phyloP scores from a whole-genome alignment of 2,329 filamentous ascomycete genomes.

The Aspergillus felis region DNA sequence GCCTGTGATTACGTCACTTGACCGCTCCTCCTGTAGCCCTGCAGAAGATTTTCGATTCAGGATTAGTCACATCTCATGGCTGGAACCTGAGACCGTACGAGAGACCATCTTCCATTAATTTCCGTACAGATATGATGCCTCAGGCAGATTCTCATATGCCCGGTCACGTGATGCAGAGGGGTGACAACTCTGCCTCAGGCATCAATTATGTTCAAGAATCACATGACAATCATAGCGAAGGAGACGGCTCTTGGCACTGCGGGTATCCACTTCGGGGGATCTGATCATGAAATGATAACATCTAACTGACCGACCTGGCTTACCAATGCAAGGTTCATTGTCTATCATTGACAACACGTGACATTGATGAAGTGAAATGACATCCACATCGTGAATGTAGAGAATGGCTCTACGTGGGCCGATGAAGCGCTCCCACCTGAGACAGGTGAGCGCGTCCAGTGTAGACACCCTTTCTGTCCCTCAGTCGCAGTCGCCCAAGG shows the following conservation, averaged over 20 bases:
- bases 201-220: accelerated
- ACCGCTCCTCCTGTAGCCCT: too few relatives aligned
- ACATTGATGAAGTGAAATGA: conserved; percentile 16
- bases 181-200: background rate
- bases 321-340: background rate
- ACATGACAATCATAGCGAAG: background rate
- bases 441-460: conserved; percentile 40
- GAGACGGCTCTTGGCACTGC: background rate
- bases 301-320: background rate
- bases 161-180: background rate
- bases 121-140: background rate
- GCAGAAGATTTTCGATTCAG: too few relatives aligned
- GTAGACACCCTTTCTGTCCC: conserved; percentile 32
- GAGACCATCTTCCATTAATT: background rate
- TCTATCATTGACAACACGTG: background rate
- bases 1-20: too few relatives aligned
- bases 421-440: conserved; percentile 38
- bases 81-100: background rate
- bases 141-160: too few relatives aligned
- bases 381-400: conserved; percentile 4
- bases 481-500: conserved; percentile 22
- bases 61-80: too few relatives aligned
- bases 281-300: background rate
- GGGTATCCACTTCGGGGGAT: background rate
- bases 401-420: conserved; percentile 39